Conservation (phyloP, 2,329 filamentous ascomycete genomes). For the Penicillium digitatum region DNA sequence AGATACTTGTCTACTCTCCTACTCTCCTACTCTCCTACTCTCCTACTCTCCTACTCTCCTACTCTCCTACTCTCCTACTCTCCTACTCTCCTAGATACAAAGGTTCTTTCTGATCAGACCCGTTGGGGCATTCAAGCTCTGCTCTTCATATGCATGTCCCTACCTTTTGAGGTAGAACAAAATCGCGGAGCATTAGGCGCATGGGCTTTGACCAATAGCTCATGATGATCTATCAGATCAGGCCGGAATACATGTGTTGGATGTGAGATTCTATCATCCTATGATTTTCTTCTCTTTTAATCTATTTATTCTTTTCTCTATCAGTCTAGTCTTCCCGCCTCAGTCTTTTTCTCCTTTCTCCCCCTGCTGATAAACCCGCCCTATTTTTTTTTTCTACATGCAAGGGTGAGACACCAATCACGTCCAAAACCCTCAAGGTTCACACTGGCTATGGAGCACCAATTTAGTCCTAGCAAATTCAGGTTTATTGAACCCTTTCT, state of each 20-base stretch:
- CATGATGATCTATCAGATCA: slow-evolving; percentile 31
- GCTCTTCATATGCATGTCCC: background rate
- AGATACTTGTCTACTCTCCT: no score
- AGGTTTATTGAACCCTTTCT: background rate
- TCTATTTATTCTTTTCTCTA: background rate
- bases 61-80: no score
- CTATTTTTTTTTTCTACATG: slow-evolving; percentile 2
- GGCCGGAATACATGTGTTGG: background rate
- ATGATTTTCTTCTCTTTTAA: background rate
- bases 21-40: background rate
- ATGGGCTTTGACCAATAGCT: slow-evolving; percentile 22
- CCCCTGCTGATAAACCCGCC: slow-evolving; percentile 9
- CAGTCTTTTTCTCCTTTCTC: no score
- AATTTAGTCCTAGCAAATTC: background rate
- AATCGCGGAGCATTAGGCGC: slow-evolving; percentile 15
- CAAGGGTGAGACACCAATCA: slow-evolving; percentile 13
- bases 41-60: background rate
- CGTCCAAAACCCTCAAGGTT: background rate
- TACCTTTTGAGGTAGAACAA: background rate
- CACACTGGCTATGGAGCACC: background rate
- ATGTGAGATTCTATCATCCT: no score
- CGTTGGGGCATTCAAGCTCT: background rate
- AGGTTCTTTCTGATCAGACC: background rate
- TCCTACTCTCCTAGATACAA: background rate
- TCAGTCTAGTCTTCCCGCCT: slow-evolving; percentile 1